Percentiles rank a stretch among this genome's conserved stretches.
These are phyloP conservation scores for Solanum chacoense DNA, from an alignment of 305 asterid species.

Conservation along the genomic window DNA sequence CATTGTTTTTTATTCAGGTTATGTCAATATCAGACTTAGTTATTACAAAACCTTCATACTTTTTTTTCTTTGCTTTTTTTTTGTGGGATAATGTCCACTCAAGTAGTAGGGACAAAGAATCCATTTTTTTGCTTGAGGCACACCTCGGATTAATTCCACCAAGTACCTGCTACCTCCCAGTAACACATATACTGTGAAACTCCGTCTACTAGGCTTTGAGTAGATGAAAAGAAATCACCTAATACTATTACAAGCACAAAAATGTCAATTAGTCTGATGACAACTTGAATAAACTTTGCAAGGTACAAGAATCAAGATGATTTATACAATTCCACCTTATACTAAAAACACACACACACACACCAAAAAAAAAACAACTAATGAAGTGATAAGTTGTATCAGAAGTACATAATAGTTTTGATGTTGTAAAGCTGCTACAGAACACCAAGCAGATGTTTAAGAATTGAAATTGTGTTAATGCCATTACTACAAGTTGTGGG, in stretches of 20 bases:
- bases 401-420: neutral
- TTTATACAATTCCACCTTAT: neutral
- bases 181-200: neutral
- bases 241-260: neutral
- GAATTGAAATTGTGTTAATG: neutral
- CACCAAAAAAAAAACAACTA: no score
- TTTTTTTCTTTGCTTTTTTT: neutral
- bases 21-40: neutral
- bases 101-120: neutral
- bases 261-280: neutral
- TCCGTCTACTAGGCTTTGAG: neutral
- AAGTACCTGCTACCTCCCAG: neutral
- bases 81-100: accelerated
- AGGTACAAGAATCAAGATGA: neutral
- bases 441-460: neutral
- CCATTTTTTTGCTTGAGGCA: neutral
- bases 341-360: neutral
- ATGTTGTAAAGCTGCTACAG: neutral
- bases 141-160: neutral
- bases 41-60: neutral
- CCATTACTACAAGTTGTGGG: neutral
- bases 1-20: neutral
- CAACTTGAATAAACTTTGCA: neutral
- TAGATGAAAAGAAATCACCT: neutral
- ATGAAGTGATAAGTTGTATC: neutral